These are phyloP conservation scores for Trichoderma sp. DNA, from an alignment of 2,329 filamentous ascomycete genomes.

Conservation along the genomic window DNA sequence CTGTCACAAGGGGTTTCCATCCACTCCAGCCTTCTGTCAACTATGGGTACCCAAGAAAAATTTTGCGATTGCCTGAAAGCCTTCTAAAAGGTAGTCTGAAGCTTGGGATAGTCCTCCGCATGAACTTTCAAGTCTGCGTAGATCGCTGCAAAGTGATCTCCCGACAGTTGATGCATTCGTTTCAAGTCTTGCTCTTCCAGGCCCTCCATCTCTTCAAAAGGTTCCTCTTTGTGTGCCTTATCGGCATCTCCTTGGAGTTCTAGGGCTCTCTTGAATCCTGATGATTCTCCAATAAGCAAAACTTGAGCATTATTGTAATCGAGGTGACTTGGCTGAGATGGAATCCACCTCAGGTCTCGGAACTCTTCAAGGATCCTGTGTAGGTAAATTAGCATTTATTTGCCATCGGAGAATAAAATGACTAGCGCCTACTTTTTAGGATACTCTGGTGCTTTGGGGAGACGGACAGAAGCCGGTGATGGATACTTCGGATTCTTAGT, in stretches of 20 bases:
- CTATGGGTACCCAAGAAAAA: too few relatives aligned
- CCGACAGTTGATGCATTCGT: slow-evolving; percentile 54
- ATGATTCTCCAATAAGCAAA: slow-evolving; percentile 70
- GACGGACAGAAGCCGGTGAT: slow-evolving; percentile 59
- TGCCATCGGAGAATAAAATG: background rate
- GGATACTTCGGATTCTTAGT: slow-evolving; percentile 74
- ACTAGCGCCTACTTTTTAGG: slow-evolving; percentile 57
- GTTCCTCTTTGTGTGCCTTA: slow-evolving; percentile 58
- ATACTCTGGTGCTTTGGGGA: slow-evolving; percentile 66
- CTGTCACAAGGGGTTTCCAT: background rate
- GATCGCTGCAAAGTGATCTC: slow-evolving; percentile 39
- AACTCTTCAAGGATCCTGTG: slow-evolving; percentile 68
- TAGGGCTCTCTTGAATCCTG: slow-evolving; percentile 54
- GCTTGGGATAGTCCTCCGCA: slow-evolving; percentile 23
- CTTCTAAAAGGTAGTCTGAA: slow-evolving; percentile 29
- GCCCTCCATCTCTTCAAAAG: slow-evolving; percentile 68
- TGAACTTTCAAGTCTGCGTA: slow-evolving; percentile 14
- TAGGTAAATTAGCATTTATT: background rate
- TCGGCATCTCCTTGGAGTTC: slow-evolving; percentile 54
- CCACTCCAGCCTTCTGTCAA: background rate
- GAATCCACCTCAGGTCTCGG: slow-evolving; percentile 67
- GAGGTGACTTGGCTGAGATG: slow-evolving; percentile 68
- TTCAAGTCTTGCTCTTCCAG: slow-evolving; percentile 72
- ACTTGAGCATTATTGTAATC: slow-evolving; percentile 74
- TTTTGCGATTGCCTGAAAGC: background rate